Base-by-base conservation (phyloP, 352 stramenopile species). In the Heterotrichella gracilis region DNA sequence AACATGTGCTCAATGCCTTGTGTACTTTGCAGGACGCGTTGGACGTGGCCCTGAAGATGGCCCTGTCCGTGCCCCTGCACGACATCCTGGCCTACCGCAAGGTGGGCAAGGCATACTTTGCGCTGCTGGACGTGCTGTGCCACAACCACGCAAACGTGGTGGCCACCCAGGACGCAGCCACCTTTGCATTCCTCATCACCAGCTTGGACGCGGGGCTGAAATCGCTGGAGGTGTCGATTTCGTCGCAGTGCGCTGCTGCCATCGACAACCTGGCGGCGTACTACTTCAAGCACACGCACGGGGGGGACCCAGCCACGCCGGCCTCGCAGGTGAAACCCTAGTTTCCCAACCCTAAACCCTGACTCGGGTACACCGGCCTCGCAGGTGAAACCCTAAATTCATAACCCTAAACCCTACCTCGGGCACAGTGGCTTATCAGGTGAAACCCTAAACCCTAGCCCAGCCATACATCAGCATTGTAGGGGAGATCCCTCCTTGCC, bases 61-160 rank as follows among this genome's bases (percentile, higher is more conserved):
- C 88, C 25, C 78, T 96, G 19, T 89, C 82, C 32, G 92, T 96
- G 64, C 89, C 91, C 19, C 78, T 95, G 63, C 85, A 93, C 68
- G 88, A 96, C 74, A 77, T 96, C 68, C 90, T 94, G 78, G 79
- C 80, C 24, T 96, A 95, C 79, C 88, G 89, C 3, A 96, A 96
- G 78, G 80, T 97, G 64, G 94, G 89, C 76, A 94, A 92, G 73
- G 86, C 88, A 3, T 96, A 95, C 75, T 98, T 93, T 72, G 86
- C 85, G 75, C 96, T 96, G 73, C 76, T 97, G 63, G 89, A 96
- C 77, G 94, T 96, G 69, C 78, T 98, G 3, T 96, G 96, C 78
- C 84, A 88, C 41, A 95, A 94, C 78, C 91, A 98, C 76, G 84
- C 94, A 69, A 84, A 86, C 69, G 92, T 84, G 0, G 82, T 95